A percentile compares a stretch with the other conserved stretches of the same genome.
These are phyloP conservation scores for Sphaerulina populicola DNA, from an alignment of 2,329 filamentous ascomycete species.

Conservation along the genomic window DNA sequence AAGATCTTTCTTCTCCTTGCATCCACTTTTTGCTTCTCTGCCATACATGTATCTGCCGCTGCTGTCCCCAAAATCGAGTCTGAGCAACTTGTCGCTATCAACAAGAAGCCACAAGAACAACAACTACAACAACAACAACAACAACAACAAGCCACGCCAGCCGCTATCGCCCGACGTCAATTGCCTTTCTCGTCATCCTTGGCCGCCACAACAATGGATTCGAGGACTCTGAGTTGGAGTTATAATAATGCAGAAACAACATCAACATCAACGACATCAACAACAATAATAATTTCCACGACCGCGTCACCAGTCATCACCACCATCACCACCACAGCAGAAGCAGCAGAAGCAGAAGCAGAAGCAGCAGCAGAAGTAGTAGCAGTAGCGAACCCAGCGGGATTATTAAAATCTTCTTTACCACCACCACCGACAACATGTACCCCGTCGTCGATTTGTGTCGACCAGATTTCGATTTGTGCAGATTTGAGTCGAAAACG, in stretches of 20 bases:
- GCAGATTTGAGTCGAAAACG: conserved; percentile 7
- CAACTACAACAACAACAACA: neutral
- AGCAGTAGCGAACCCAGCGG: neutral
- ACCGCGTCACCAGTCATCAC: no score
- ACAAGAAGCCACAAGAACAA: neutral
- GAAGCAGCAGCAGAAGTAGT: neutral
- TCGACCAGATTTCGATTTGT: conserved; percentile 14
- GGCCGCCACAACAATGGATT: neutral
- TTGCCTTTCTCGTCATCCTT: neutral
- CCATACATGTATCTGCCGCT: neutral
- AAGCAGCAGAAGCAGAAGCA: no score
- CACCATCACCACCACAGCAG: no score
- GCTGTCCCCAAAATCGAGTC: neutral
- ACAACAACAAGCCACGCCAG: neutral
- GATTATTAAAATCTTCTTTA: no score
- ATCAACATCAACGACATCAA: no score
- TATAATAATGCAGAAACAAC: no score
- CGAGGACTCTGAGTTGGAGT: no score
- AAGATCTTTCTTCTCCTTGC: neutral
- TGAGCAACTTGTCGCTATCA: no score
- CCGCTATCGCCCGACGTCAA: neutral
- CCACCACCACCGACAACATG: neutral
- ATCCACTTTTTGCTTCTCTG: neutral
- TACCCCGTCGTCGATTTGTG: conserved; percentile 12
- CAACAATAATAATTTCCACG: no score